Conservation (phyloP, 2,329 filamentous ascomycete species). For the Fusarium sp. region DNA sequence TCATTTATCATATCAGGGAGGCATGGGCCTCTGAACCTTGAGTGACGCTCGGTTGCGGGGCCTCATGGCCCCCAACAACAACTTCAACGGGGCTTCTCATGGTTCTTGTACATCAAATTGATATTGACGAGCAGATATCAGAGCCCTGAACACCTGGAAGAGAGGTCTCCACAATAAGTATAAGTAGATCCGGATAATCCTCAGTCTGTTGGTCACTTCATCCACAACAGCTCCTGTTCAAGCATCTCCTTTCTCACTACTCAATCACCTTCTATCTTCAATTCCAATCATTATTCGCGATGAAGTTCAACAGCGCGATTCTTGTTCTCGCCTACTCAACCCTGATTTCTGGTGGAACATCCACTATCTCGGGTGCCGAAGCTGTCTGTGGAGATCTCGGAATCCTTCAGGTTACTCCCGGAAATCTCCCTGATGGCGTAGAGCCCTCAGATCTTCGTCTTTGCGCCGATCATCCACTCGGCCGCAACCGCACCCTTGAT, state of each 20-base stretch:
- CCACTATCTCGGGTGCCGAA: not conserved
- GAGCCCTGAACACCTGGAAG: not conserved
- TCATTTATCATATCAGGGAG: not conserved
- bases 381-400: not conserved
- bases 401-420: not conserved
- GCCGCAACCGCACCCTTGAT: not conserved
- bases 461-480: not conserved
- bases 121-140: not conserved
- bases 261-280: not conserved
- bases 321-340: not conserved
- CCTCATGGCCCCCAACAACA: not conserved
- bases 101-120: not conserved
- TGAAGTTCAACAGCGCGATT: not conserved
- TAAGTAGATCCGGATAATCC: not conserved
- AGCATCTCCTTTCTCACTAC: not conserved
- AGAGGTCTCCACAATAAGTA: not conserved
- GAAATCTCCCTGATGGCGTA: not conserved
- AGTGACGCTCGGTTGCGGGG: not conserved
- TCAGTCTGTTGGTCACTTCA: not conserved
- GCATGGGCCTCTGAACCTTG: not conserved
- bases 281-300: not conserved
- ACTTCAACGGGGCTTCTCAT: not conserved
- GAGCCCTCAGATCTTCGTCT: not conserved
- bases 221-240: not conserved
- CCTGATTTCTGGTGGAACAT: not conserved